phyloP scores from a whole-genome alignment of 2,329 filamentous ascomycete species.

The Stachybotrys elegans region DNA sequence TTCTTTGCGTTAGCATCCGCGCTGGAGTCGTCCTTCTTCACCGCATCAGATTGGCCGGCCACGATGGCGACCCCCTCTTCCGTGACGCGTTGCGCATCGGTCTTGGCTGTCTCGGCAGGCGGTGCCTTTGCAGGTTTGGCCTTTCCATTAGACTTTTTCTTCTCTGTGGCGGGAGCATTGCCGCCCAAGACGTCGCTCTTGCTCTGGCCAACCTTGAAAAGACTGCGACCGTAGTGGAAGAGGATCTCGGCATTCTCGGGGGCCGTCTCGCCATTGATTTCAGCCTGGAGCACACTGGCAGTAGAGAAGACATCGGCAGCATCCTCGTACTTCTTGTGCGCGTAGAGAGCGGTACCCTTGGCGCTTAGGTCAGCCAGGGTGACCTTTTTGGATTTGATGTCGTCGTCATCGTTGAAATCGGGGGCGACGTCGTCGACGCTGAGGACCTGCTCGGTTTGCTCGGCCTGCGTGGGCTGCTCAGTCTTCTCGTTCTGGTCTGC shows the following conservation, averaged over 20 bases:
- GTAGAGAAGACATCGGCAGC: constrained; percentile 84
- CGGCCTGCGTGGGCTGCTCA: not conserved
- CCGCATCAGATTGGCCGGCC: constrained; percentile 38
- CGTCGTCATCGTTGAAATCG: constrained; percentile 31
- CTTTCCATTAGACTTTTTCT: constrained; percentile 36
- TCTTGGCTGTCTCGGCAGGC: constrained; percentile 29
- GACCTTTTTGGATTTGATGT: constrained; percentile 49
- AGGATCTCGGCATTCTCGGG: constrained; percentile 89
- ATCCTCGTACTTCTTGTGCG: constrained; percentile 80
- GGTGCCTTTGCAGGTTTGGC: constrained; percentile 28
- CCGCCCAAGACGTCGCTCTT: constrained; percentile 93
- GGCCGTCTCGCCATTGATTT: constrained; percentile 87
- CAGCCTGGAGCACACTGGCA: constrained; percentile 84
- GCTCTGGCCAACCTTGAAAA: constrained; percentile 90
- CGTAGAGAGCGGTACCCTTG: constrained; percentile 79
- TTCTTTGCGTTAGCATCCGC: constrained; percentile 48
- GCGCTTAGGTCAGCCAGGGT: constrained; percentile 73
- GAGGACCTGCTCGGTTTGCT: not conserved
- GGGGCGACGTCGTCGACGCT: not conserved
- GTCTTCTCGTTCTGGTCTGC: no score
- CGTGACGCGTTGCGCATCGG: constrained; percentile 35
- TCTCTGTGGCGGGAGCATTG: constrained; percentile 58
- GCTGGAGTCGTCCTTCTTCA: constrained; percentile 31
- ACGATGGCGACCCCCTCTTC: constrained; percentile 41
- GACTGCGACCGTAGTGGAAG: constrained; percentile 86